Evolutionary conservation across 2,329 filamentous ascomycete species (phyloP).

Genomic region (Sphaerulina musiva): DNA sequence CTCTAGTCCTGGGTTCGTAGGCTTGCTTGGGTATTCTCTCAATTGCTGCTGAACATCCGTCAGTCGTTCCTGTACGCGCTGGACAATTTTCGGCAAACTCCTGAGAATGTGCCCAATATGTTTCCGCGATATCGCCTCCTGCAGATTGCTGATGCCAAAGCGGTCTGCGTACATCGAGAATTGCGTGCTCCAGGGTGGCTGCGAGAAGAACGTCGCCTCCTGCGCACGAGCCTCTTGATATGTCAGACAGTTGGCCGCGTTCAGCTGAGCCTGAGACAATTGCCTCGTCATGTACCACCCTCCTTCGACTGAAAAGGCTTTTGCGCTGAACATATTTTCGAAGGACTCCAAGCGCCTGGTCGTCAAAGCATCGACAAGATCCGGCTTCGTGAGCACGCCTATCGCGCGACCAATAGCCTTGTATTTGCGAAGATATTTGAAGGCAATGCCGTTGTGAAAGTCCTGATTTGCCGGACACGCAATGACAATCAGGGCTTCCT

Average conservation of each 20-base stretch:
- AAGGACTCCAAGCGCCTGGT: constrained; percentile 28
- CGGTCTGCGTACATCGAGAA: constrained; percentile 38
- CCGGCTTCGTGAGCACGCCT: constrained; percentile 74
- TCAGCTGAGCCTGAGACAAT: constrained; percentile 48
- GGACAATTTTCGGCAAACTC: constrained; percentile 39
- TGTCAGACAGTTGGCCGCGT: constrained; percentile 33
- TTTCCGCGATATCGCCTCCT: constrained; percentile 43
- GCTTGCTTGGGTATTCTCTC: constrained; percentile 55
- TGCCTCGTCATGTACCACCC: constrained; percentile 74
- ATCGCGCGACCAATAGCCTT: constrained; percentile 41
- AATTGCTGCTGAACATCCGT: constrained; percentile 51
- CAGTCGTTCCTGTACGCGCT: constrained; percentile 44
- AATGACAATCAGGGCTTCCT: constrained; percentile 68
- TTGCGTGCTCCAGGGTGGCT: constrained; percentile 41
- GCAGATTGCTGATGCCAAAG: constrained; percentile 50
- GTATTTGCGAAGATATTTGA: constrained; percentile 49
- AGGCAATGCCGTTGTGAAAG: constrained; percentile 65
- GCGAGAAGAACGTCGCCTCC: constrained; percentile 48
- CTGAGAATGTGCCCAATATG: constrained; percentile 43
- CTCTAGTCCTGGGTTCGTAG: constrained; percentile 57
- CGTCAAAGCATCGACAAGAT: constrained; percentile 50
- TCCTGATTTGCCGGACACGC: constrained; percentile 73
- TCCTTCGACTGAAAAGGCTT: constrained; percentile 59
- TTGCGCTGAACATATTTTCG: constrained; percentile 45
- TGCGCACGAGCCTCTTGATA: constrained; percentile 44